Evolutionary conservation across 768 basidiomycete genomes (phyloP).

Genomic region (Psilocybe cubensis): DNA sequence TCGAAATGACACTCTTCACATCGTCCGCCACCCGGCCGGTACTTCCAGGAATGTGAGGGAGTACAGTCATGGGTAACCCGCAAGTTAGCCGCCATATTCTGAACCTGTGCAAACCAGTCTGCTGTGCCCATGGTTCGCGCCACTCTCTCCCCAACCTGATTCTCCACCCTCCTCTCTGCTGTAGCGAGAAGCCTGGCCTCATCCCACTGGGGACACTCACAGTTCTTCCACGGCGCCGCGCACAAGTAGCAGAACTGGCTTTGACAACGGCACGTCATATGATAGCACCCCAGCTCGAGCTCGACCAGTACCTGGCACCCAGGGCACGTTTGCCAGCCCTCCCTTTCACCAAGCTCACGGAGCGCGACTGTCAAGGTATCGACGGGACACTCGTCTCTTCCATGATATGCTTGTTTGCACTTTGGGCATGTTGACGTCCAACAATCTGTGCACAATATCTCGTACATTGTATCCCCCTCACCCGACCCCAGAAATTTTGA

Average conservation of each 20-base stretch:
- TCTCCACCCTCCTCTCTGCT: too few relatives aligned
- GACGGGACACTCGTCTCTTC: constrained; percentile 36
- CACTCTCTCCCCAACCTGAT: too few relatives aligned
- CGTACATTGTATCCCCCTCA: neutral
- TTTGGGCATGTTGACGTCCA: neutral
- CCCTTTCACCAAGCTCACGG: constrained; percentile 37
- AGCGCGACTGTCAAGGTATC: too few relatives aligned
- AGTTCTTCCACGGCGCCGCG: constrained; percentile 61
- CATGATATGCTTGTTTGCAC: neutral
- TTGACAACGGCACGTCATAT: constrained; percentile 63
- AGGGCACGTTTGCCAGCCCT: constrained; percentile 67
- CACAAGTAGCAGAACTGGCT: constrained; percentile 69
- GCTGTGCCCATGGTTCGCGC: too few relatives aligned
- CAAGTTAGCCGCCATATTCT: too few relatives aligned
- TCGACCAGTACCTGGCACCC: constrained; percentile 61
- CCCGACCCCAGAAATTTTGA: neutral
- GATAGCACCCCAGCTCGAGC: constrained; percentile 57
- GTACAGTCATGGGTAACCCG: too few relatives aligned
- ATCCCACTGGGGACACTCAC: constrained; percentile 66
- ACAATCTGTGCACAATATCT: neutral
- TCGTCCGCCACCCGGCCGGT: too few relatives aligned
- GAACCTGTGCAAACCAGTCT: too few relatives aligned
- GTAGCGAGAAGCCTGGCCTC: constrained; percentile 19
- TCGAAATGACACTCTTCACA: too few relatives aligned
- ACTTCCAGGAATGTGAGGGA: too few relatives aligned